Conservation (phyloP, 2,329 filamentous ascomycete species). For the Talaromyces verruculosus region DNA sequence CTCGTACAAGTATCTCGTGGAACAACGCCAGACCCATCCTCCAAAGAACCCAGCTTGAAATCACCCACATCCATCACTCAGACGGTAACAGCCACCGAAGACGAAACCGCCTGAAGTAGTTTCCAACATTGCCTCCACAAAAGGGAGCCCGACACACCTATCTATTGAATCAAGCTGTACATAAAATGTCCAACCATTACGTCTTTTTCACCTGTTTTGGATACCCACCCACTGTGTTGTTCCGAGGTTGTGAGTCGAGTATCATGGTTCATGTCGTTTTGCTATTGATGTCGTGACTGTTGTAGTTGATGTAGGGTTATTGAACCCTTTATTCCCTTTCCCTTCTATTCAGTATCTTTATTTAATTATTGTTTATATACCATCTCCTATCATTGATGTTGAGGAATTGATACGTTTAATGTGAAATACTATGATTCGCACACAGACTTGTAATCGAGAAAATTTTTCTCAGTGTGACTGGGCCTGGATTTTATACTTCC, state of each 20-base stretch:
- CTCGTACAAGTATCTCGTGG: constrained; percentile 37
- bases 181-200: not conserved
- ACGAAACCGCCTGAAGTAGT: constrained; percentile 7
- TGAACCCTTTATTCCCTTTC: not conserved
- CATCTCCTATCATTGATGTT: constrained; percentile 2
- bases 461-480: too few relatives aligned
- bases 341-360: constrained; percentile 1
- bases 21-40: constrained; percentile 33
- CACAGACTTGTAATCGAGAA: too few relatives aligned
- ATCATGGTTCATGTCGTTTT: not conserved
- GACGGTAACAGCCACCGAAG: not conserved
- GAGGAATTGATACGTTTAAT: not conserved
- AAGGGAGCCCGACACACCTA: not conserved
- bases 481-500: too few relatives aligned
- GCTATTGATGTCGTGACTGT: not conserved
- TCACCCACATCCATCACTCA: constrained; percentile 19
- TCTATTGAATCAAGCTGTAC: not conserved
- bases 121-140: not conserved
- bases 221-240: not conserved
- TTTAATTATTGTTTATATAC: constrained; percentile 6
- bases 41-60: constrained; percentile 32
- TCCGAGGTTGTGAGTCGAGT: not conserved
- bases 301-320: not conserved
- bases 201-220: not conserved
- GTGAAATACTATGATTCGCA: not conserved